Percentiles rank a stretch among this genome's conserved stretches.
phyloP scores from a whole-genome alignment of 208 protist species.

The Acanthamoeba divionensis region DNA sequence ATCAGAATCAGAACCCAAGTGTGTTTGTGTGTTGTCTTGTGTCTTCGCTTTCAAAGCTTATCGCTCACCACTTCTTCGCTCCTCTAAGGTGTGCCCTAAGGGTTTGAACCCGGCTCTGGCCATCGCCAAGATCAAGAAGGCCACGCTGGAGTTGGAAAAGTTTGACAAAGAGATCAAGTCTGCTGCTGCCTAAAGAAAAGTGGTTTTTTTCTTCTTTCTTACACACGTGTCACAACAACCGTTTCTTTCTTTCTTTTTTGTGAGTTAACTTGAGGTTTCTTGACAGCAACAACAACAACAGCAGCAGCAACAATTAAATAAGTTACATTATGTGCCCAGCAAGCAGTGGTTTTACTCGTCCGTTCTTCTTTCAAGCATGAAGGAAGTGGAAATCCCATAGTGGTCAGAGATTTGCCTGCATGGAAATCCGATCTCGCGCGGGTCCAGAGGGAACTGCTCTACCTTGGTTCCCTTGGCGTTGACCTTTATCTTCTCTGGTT shows the following conservation, averaged over 20 bases:
- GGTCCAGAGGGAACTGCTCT: conserved; percentile 38
- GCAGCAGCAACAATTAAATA: too few relatives aligned
- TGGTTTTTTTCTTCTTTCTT: too few relatives aligned
- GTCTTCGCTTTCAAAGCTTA: not conserved
- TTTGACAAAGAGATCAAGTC: not conserved
- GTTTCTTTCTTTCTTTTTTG: too few relatives aligned
- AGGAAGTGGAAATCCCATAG: not conserved
- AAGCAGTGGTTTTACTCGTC: too few relatives aligned
- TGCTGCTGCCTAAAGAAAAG: too few relatives aligned
- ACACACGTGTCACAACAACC: too few relatives aligned
- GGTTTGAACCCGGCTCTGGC: conserved; percentile 77
- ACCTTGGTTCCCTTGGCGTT: not conserved
- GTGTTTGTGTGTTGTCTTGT: not conserved
- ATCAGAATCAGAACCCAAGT: not conserved
- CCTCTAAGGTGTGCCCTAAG: conserved; percentile 71
- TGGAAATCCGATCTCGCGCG: not conserved
- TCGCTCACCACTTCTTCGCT: not conserved
- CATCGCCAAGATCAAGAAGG: conserved; percentile 72
- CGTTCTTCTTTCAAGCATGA: not conserved
- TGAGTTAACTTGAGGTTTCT: too few relatives aligned
- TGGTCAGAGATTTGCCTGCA: conserved; percentile 39
- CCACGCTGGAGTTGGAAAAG: not conserved
- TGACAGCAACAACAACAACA: too few relatives aligned
- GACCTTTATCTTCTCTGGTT: not conserved
- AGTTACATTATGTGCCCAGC: too few relatives aligned